Evolutionary conservation across 2,329 filamentous ascomycete genomes (phyloP).

Genomic region (Talaromyces funiculosus): DNA sequence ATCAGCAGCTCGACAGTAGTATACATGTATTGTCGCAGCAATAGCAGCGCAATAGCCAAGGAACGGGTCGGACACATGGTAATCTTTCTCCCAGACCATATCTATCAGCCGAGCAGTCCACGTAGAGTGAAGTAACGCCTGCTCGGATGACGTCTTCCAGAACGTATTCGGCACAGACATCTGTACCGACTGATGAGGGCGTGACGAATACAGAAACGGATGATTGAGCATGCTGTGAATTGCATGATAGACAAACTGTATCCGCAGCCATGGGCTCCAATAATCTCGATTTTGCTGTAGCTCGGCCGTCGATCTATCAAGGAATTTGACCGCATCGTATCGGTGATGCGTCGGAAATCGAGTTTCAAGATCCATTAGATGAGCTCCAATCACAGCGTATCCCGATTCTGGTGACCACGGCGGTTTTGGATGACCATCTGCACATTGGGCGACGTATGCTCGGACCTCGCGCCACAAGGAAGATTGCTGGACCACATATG

Average conservation of each 20-base stretch:
- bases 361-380: slow-evolving; percentile 22
- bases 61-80: slow-evolving; percentile 43
- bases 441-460: slow-evolving; percentile 17
- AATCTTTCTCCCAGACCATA: slow-evolving; percentile 44
- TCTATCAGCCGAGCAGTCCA: slow-evolving; percentile 49
- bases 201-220: slow-evolving; percentile 23
- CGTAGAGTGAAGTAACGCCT: slow-evolving; percentile 43
- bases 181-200: slow-evolving; percentile 19
- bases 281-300: slow-evolving; percentile 21
- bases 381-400: slow-evolving; percentile 18
- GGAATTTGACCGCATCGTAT: slow-evolving; percentile 19
- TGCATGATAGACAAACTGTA: slow-evolving; percentile 28
- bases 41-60: slow-evolving; percentile 45
- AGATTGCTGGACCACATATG: slow-evolving; percentile 19
- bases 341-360: slow-evolving; percentile 19
- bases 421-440: slow-evolving; percentile 13
- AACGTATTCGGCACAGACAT: slow-evolving; percentile 47
- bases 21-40: slow-evolving; percentile 42
- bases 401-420: slow-evolving; percentile 21
- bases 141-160: slow-evolving; percentile 44
- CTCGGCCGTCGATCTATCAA: slow-evolving; percentile 15
- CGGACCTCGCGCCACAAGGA: slow-evolving; percentile 18
- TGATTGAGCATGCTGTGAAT: slow-evolving; percentile 29
- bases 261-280: slow-evolving; percentile 29
- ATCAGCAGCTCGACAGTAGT: slow-evolving; percentile 18